Evolutionary conservation across 2,329 filamentous ascomycete genomes (phyloP).

Genomic region (Aspergillus sp.): DNA sequence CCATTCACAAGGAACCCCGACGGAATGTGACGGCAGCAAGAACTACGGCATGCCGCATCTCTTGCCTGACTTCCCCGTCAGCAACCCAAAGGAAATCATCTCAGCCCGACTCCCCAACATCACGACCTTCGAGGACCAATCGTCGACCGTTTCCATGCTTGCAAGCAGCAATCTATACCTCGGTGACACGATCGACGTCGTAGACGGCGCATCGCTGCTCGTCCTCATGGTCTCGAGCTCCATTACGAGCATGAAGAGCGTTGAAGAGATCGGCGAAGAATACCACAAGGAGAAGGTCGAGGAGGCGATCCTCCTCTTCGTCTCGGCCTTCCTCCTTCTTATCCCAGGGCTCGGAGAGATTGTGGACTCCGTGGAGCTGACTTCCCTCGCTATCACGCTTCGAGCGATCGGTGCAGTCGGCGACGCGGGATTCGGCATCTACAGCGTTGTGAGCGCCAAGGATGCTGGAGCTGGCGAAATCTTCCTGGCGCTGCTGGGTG

Average conservation of each 20-base stretch:
- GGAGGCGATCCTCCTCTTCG: neutral
- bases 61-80: neutral
- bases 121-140: neutral
- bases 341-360: neutral
- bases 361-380: neutral
- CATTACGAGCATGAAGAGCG: neutral
- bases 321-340: neutral
- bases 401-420: neutral
- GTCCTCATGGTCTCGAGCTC: neutral
- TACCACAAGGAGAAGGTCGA: neutral
- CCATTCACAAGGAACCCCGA: too few relatives aligned
- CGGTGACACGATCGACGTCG: neutral
- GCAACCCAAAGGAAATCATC: neutral
- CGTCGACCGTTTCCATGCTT: neutral
- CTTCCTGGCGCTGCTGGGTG: neutral
- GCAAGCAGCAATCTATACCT: neutral
- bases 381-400: neutral
- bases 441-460: neutral
- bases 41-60: neutral
- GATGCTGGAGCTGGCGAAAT: neutral
- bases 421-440: neutral
- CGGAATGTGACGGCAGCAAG: neutral
- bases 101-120: neutral
- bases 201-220: neutral
- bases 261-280: neutral